Percentiles rank a stretch among this genome's conserved stretches.
Conservation (phyloP, 202 grass and related monocot genomes). For the Hordeum pubiflorum region DNA sequence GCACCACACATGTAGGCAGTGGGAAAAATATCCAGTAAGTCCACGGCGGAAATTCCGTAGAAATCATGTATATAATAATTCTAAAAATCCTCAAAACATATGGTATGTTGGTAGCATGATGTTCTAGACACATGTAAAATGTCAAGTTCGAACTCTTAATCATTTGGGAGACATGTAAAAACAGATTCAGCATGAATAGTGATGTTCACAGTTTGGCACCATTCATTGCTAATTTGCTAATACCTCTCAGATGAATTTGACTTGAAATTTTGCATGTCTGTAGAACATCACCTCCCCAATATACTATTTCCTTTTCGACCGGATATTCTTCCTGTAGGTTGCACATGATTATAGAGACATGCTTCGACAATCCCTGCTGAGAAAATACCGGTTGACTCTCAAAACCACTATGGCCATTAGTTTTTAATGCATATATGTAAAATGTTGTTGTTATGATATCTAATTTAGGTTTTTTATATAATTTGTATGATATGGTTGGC, state of each 20-base stretch:
- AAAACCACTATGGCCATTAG: slow-evolving; percentile 3
- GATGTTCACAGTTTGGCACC: neutral
- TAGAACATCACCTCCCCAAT: neutral
- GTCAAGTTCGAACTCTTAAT: neutral
- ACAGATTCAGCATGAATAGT: neutral
- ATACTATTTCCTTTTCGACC: neutral
- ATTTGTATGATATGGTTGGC: neutral
- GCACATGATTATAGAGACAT: neutral
- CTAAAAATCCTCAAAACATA: neutral
- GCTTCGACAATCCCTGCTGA: neutral
- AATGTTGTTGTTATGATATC: neutral
- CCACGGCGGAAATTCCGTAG: neutral
- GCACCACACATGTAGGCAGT: neutral
- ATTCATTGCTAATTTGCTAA: neutral
- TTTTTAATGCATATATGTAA: neutral
- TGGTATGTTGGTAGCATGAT: neutral
- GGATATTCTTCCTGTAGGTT: neutral
- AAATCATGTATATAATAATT: neutral
- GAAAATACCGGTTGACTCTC: neutral
- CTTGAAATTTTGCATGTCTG: neutral
- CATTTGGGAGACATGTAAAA: neutral
- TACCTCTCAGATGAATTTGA: neutral
- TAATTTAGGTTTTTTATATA: neutral
- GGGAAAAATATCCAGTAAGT: neutral
- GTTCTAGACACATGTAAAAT: neutral